Conservation (phyloP, 768 basidiomycete species). For the Suillus brevipes region DNA sequence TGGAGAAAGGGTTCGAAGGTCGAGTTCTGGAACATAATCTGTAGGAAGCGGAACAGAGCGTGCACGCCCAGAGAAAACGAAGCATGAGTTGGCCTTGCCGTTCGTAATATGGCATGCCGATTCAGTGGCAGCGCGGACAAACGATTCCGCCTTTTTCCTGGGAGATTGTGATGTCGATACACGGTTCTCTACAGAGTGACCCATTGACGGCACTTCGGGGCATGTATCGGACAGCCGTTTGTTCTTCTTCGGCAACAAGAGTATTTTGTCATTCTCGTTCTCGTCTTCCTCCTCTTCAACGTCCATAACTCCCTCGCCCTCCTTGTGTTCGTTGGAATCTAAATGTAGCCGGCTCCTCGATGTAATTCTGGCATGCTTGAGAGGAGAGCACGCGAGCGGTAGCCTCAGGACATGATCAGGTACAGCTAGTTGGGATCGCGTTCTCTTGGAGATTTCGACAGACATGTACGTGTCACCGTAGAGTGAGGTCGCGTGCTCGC, state of each 20-base stretch:
- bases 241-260: constrained; percentile 33
- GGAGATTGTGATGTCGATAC: not conserved
- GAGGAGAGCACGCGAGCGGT: constrained; percentile 46
- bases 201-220: constrained; percentile 12
- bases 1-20: constrained; percentile 22
- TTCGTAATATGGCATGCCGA: constrained; percentile 5
- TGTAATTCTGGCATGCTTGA: constrained; percentile 51
- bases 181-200: constrained; percentile 9
- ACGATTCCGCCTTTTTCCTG: constrained; percentile 4
- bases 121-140: constrained; percentile 24
- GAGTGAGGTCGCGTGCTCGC: not conserved
- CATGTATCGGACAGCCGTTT: constrained; percentile 32
- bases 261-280: constrained; percentile 45
- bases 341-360: not conserved
- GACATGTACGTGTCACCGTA: not conserved
- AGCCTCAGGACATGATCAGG: constrained; percentile 48
- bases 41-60: constrained; percentile 30
- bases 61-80: constrained; percentile 23
- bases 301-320: constrained; percentile 1
- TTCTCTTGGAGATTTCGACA: constrained; percentile 26
- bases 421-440: constrained; percentile 53
- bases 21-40: constrained; percentile 7
- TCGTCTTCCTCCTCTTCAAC: constrained; percentile 27
- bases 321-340: constrained; percentile 1
- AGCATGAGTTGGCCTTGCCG: constrained; percentile 9